These are phyloP conservation scores for Kwoniella pini DNA, from an alignment of 768 basidiomycete species.

Conservation along the genomic window DNA sequence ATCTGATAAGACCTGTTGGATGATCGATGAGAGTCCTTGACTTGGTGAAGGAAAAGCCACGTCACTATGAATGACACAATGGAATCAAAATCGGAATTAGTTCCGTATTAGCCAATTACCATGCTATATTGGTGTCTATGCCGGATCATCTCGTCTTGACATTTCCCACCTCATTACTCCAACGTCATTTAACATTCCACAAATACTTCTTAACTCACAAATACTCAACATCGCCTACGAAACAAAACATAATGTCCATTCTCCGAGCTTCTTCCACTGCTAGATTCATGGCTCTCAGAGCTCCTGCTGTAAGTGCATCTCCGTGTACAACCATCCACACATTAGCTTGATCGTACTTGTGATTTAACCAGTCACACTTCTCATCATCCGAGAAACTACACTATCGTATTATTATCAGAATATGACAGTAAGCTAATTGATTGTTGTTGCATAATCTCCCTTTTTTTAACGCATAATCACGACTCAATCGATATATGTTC, in stretches of 20 bases:
- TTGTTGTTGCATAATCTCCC: too few species aligned
- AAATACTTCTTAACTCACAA: not conserved
- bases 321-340: too few species aligned
- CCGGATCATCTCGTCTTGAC: not conserved
- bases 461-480: too few species aligned
- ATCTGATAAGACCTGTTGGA: too few species aligned
- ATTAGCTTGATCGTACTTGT: not conserved
- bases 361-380: not conserved
- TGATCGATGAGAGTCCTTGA: too few species aligned
- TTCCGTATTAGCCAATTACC: not conserved
- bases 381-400: too few species aligned
- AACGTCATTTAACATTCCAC: not conserved
- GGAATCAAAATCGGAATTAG: constrained; percentile 14
- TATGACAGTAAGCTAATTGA: too few species aligned
- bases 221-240: too few species aligned
- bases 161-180: not conserved
- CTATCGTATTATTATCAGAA: too few species aligned
- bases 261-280: constrained; percentile 19
- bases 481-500: too few species aligned
- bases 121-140: not conserved
- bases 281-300: constrained; percentile 28
- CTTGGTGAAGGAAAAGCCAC: not conserved
- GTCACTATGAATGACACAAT: not conserved
- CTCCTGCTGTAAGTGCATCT: constrained; percentile 36
- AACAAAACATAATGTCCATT: constrained; percentile 13